Evolutionary conservation across 495 filamentous ascomycete genomes (phyloP).

Genomic region (Baudoinia panamericana): DNA sequence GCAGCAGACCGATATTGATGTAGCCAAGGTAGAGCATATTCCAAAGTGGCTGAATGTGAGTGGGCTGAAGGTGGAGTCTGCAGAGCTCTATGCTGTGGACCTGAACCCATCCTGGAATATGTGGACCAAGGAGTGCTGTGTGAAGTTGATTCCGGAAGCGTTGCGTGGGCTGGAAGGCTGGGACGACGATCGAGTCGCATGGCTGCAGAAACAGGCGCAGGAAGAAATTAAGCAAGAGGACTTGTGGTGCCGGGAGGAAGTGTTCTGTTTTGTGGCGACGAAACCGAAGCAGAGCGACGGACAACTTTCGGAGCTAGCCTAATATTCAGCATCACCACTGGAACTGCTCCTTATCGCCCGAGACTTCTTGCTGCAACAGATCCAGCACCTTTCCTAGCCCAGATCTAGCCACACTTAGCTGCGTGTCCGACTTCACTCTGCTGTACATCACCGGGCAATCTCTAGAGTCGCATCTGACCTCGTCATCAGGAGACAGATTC

Average conservation of each 20-base stretch:
- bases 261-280: conserved; percentile 1
- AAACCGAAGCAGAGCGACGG: neutral
- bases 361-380: conserved; percentile 22
- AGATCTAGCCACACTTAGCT: conserved; percentile 44
- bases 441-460: conserved; percentile 93
- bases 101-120: no score
- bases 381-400: conserved; percentile 23
- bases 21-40: no score
- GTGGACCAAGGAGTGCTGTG: no score
- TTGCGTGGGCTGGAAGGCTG: no score
- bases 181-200: no score
- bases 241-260: neutral
- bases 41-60: no score
- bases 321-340: conserved; percentile 23
- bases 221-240: conserved; percentile 5
- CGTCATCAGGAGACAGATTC: conserved; percentile 54
- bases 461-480: conserved; percentile 71
- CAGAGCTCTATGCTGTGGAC: no score
- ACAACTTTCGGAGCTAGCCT: neutral
- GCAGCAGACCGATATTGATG: no score
- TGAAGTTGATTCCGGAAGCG: no score
- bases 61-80: no score
- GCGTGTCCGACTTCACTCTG: conserved; percentile 53
- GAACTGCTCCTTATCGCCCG: conserved; percentile 4
- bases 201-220: no score